Evolutionary conservation across 768 basidiomycete genomes (phyloP).

Genomic region (Hygrophoropsis aurantiaca): DNA sequence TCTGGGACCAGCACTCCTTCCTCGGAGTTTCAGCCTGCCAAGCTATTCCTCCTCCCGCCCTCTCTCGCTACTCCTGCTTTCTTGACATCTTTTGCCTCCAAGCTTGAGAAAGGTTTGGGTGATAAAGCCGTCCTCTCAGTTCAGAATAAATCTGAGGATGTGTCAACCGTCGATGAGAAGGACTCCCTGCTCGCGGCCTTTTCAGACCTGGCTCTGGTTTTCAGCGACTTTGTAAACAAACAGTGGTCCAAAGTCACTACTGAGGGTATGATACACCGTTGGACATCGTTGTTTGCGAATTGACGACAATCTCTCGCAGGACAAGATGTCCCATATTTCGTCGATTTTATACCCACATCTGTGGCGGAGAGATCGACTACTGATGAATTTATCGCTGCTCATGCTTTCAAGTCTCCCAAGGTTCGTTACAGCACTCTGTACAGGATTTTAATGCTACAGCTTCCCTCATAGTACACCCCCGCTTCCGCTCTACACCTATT

Average conservation of each 20-base stretch:
- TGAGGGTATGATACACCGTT: too few relatives aligned
- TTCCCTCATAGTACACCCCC: constrained; percentile 37
- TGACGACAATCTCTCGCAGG: constrained; percentile 12
- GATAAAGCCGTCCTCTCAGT: constrained; percentile 25
- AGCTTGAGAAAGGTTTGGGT: constrained; percentile 26
- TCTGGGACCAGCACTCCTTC: constrained; percentile 22
- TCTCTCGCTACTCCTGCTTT: constrained; percentile 8
- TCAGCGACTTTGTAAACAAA: constrained; percentile 1
- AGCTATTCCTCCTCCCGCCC: constrained; percentile 24
- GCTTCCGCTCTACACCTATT: constrained; percentile 46
- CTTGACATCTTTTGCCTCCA: constrained; percentile 16
- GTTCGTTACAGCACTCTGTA: too few relatives aligned
- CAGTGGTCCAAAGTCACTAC: constrained; percentile 19
- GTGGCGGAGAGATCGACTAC: constrained; percentile 11
- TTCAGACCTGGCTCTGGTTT: too few relatives aligned
- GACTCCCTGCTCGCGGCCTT: too few relatives aligned
- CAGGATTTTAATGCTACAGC: too few relatives aligned
- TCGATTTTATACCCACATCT: constrained; percentile 7
- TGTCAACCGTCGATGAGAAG: too few relatives aligned
- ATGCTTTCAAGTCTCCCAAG: constrained; percentile 2
- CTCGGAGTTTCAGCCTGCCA: constrained; percentile 16
- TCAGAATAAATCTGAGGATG: constrained; percentile 14
- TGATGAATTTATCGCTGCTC: constrained; percentile 14
- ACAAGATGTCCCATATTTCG: constrained; percentile 10
- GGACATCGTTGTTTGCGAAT: too few relatives aligned